Conservation (phyloP, 257 asterid genomes). For the Phtheirospermum japonicum region DNA sequence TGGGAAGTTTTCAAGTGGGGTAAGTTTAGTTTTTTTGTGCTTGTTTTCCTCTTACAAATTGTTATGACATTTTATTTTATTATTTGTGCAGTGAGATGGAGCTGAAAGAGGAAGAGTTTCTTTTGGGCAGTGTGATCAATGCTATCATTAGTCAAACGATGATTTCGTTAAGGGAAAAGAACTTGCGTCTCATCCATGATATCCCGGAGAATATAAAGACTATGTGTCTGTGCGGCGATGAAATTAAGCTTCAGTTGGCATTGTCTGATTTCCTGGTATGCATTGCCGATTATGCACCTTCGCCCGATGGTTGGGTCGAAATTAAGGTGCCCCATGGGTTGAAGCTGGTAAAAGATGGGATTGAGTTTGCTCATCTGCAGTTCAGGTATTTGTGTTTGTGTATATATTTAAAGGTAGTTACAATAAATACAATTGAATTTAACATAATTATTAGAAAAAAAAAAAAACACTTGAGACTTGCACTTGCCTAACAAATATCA, state of each 20-base stretch:
- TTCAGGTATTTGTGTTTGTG: no score
- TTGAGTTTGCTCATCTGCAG: conserved; percentile 48
- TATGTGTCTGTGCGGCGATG: conserved; percentile 49
- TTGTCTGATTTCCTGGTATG: conserved; percentile 60
- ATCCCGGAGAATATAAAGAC: conserved; percentile 50
- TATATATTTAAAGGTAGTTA: no score
- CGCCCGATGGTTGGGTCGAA: conserved; percentile 65
- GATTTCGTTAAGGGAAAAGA: conserved; percentile 49
- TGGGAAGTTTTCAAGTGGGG: conserved; percentile 44
- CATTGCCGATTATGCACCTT: conserved; percentile 46
- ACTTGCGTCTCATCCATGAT: conserved; percentile 42
- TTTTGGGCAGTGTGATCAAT: conserved; percentile 50
- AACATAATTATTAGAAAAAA: no score
- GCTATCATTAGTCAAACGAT: conserved; percentile 67
- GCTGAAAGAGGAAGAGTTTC: conserved; percentile 49
- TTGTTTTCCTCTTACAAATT: neutral
- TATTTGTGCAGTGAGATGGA: conserved; percentile 40
- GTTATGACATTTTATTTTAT: neutral
- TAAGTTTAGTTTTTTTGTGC: conserved; percentile 29
- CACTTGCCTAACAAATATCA: no score
- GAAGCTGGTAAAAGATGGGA: conserved; percentile 45
- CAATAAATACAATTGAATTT: no score
- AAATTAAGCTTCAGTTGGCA: conserved; percentile 54
- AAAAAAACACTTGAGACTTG: no score
- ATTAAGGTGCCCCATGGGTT: conserved; percentile 44